Percentiles rank a stretch among this genome's conserved stretches.
phyloP scores from a whole-genome alignment of 331 rosid genomes.

The Malus hybrid region DNA sequence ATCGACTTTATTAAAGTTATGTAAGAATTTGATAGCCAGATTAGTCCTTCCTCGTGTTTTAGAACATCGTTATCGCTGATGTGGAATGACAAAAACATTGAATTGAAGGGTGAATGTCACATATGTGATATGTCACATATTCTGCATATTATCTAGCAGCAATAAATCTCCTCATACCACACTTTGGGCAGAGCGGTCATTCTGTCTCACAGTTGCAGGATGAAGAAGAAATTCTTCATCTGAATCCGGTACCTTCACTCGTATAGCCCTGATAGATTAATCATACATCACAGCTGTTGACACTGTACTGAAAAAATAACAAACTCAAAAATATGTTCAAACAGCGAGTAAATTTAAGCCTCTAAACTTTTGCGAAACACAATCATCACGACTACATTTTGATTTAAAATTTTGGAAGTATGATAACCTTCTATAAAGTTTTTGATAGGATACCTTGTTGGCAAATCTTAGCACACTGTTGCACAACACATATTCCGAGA shows the following conservation, averaged over 20 bases:
- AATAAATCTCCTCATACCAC: slow-evolving; percentile 54
- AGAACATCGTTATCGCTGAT: neutral
- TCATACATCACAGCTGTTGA: slow-evolving; percentile 94
- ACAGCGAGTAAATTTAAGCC: neutral
- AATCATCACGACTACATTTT: neutral
- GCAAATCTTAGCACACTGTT: slow-evolving; percentile 96
- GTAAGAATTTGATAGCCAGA: neutral
- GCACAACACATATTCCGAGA: slow-evolving; percentile 88
- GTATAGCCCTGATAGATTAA: slow-evolving; percentile 64
- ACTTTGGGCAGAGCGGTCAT: slow-evolving; percentile 96
- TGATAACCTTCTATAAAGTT: neutral
- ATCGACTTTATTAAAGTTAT: neutral
- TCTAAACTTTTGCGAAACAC: neutral
- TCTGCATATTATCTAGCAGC: neutral
- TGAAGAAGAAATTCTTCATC: slow-evolving; percentile 85
- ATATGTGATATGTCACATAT: neutral
- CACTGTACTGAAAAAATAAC: slow-evolving; percentile 35
- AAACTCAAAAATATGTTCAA: neutral
- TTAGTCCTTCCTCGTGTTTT: neutral
- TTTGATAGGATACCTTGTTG: slow-evolving; percentile 68
- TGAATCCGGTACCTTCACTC: slow-evolving; percentile 88
- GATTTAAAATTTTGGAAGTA: neutral
- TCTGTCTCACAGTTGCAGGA: slow-evolving; percentile 95
- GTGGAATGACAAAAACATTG: neutral
- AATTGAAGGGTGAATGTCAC: neutral